Evolutionary conservation across 352 stramenopile genomes (phyloP).

Genomic region (Aphanomyces euteiches): DNA sequence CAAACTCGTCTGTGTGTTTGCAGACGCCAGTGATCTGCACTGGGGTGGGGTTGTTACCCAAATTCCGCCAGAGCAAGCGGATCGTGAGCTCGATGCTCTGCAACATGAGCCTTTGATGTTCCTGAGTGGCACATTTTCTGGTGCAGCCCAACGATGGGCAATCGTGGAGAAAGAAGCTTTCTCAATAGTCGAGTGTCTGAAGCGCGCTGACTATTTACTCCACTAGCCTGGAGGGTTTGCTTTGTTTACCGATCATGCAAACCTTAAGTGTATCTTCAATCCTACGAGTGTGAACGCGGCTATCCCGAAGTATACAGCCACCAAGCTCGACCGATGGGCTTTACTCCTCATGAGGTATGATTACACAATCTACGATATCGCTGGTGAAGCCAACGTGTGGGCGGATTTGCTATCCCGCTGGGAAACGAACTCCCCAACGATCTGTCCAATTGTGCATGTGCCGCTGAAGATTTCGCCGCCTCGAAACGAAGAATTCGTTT

Average conservation of each 20-base stretch:
- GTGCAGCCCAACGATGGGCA: conserved; percentile 26
- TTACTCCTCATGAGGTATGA: conserved; percentile 11
- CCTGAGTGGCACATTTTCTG: conserved; percentile 33
- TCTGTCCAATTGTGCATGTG: no score
- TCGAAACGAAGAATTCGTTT: neutral
- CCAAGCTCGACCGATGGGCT: conserved; percentile 33
- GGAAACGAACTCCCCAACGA: no score
- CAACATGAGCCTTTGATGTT: conserved; percentile 31
- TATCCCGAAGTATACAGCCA: no score
- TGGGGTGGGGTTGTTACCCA: conserved; percentile 30
- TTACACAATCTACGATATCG: conserved; percentile 33
- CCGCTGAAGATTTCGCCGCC: neutral
- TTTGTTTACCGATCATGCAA: conserved; percentile 34
- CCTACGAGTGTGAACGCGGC: conserved; percentile 9
- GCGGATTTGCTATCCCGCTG: neutral
- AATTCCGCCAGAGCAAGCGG: conserved; percentile 28
- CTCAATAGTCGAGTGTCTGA: conserved; percentile 31
- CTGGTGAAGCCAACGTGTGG: conserved; percentile 6
- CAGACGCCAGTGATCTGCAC: conserved; percentile 24
- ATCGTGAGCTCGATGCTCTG: conserved; percentile 21
- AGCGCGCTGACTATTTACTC: conserved; percentile 30
- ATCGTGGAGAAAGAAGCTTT: conserved; percentile 35
- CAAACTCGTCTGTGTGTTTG: conserved; percentile 3
- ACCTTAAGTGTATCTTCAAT: conserved; percentile 34
- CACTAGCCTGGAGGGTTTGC: conserved; percentile 11